A percentile compares a stretch with the other conserved stretches of the same genome.
These are phyloP conservation scores for Cyberlindnera euphorbiae DNA, from an alignment of 805 yeast genomes.

Conservation along the genomic window DNA sequence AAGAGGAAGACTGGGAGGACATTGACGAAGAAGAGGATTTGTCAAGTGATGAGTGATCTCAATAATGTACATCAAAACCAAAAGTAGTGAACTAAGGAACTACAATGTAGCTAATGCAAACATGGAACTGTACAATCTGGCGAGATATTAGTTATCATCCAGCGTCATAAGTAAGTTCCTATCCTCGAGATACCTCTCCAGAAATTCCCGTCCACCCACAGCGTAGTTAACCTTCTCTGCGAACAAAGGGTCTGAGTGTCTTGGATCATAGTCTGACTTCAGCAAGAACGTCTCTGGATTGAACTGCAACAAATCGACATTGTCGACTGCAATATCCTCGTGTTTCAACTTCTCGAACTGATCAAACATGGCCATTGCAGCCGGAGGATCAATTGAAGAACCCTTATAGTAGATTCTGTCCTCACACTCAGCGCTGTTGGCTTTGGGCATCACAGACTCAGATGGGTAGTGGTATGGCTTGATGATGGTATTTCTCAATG, in stretches of 20 bases:
- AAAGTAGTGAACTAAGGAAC: no score
- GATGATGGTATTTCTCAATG: slow-evolving; percentile 14
- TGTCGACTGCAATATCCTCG: not conserved
- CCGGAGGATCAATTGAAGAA: not conserved
- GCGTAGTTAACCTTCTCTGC: slow-evolving; percentile 12
- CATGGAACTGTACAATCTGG: no score
- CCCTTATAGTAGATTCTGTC: slow-evolving; percentile 5
- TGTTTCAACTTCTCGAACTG: not conserved
- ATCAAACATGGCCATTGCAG: slow-evolving; percentile 1
- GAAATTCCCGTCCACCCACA: slow-evolving; percentile 11
- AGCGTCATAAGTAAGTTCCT: slow-evolving; percentile 17
- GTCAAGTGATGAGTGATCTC: no score
- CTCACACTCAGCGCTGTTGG: not conserved
- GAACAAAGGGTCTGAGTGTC: slow-evolving; percentile 22
- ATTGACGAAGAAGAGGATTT: no score
- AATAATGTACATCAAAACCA: no score
- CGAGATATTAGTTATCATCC: slow-evolving; percentile 1
- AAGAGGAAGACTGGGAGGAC: no score
- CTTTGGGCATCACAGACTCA: slow-evolving; percentile 3
- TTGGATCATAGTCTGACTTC: slow-evolving; percentile 23
- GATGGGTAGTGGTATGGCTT: slow-evolving; percentile 19
- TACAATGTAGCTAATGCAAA: no score
- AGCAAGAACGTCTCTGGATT: slow-evolving; percentile 13
- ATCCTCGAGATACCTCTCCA: slow-evolving; percentile 20
- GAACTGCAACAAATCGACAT: slow-evolving; percentile 11